phyloP scores from a whole-genome alignment of 2,329 filamentous ascomycete genomes.

The Aaosphaeria pasadenensis region DNA sequence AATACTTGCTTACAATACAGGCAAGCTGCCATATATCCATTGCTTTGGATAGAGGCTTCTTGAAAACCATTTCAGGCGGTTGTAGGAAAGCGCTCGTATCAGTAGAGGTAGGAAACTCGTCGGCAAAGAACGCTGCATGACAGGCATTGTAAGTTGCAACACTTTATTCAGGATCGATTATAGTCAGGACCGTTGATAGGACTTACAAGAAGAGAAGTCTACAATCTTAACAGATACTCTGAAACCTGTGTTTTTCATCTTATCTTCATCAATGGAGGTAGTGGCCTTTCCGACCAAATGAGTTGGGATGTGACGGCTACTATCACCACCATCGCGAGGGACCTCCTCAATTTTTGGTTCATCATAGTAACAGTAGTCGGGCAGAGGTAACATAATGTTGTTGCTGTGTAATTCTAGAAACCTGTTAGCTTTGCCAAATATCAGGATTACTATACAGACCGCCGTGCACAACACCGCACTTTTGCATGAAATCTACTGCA shows the following conservation, averaged over 20 bases:
- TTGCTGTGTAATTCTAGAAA: not conserved
- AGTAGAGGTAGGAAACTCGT: not conserved
- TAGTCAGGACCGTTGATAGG: not conserved
- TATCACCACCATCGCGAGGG: not conserved
- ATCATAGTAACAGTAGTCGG: not conserved
- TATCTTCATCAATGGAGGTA: not conserved
- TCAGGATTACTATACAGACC: not conserved
- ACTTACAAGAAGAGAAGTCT: not conserved
- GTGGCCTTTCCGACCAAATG: not conserved
- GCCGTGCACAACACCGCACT: not conserved
- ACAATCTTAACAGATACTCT: not conserved
- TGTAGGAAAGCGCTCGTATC: not conserved
- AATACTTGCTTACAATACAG: not conserved
- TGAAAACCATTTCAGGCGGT: not conserved
- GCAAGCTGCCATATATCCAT: not conserved
- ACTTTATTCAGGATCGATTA: not conserved
- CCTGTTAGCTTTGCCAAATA: not conserved
- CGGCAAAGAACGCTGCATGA: not conserved
- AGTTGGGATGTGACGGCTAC: not conserved
- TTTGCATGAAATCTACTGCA: not conserved
- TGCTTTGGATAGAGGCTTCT: not conserved
- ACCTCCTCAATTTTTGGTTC: not conserved
- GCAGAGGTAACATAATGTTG: not conserved
- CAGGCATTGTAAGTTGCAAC: not conserved
- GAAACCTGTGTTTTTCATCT: not conserved